Evolutionary conservation across 331 rosid species (phyloP).

Genomic region (Malus hybrid): DNA sequence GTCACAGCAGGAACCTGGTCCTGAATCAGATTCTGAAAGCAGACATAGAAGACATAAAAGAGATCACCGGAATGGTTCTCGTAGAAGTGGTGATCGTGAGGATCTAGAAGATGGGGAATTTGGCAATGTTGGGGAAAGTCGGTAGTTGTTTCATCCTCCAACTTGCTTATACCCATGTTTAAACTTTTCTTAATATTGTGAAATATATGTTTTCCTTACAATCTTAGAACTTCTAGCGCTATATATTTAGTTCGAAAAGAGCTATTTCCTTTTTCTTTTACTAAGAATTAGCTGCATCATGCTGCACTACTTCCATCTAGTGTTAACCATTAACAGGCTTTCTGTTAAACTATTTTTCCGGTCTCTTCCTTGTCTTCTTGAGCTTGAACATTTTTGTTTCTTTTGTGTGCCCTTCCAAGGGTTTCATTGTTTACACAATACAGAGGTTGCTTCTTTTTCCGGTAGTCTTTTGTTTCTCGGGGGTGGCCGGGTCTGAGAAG

Average conservation of each 20-base stretch:
- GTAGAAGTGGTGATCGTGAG: slow-evolving; percentile 49
- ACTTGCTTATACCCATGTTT: not conserved
- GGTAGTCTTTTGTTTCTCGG: not conserved
- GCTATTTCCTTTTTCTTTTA: not conserved
- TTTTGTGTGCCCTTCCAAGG: not conserved
- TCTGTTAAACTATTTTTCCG: not conserved
- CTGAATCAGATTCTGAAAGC: slow-evolving; percentile 67
- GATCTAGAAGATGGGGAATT: slow-evolving; percentile 80
- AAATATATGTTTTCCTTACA: not conserved
- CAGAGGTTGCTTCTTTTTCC: not conserved
- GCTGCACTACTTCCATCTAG: not conserved
- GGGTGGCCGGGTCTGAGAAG: not conserved
- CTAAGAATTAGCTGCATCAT: not conserved
- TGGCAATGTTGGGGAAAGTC: slow-evolving; percentile 57
- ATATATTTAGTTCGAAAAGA: not conserved
- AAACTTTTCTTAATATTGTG: not conserved
- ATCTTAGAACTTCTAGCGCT: not conserved
- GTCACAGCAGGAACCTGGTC: slow-evolving; percentile 60
- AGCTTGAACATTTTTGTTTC: not conserved
- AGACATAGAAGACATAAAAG: slow-evolving; percentile 72
- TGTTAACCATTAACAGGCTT: not conserved
- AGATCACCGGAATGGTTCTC: slow-evolving; percentile 61
- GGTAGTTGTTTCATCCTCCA: slow-evolving; percentile 40
- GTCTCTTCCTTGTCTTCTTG: not conserved
- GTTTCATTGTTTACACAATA: not conserved